Evolutionary conservation across 805 yeast genomes (phyloP).

Genomic region (Starmerella davenportii): DNA sequence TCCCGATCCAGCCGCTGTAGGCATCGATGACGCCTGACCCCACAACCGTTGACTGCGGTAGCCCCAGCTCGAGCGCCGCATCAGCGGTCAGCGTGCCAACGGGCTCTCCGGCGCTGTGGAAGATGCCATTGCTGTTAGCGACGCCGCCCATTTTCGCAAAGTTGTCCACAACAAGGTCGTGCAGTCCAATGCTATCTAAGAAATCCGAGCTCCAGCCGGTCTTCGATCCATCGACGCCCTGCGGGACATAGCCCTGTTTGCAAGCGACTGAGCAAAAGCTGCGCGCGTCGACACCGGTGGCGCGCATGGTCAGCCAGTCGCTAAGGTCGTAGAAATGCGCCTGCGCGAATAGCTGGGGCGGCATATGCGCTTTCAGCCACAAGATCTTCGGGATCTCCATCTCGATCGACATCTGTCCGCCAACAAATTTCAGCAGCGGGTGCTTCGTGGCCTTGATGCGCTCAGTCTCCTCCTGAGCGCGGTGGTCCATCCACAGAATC

Average conservation of each 20-base stretch:
- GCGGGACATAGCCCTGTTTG: slow-evolving; percentile 87
- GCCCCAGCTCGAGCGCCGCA: slow-evolving; percentile 71
- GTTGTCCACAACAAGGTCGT: slow-evolving; percentile 59
- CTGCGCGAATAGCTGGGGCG: slow-evolving; percentile 35
- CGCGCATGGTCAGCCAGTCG: slow-evolving; percentile 78
- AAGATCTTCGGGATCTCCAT: slow-evolving; percentile 96
- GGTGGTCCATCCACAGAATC: slow-evolving; percentile 95
- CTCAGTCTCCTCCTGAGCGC: slow-evolving; percentile 69
- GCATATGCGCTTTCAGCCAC: slow-evolving; percentile 82
- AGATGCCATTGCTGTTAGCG: slow-evolving; percentile 51
- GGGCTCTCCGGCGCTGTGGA: slow-evolving; percentile 73
- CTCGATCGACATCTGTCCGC: slow-evolving; percentile 94
- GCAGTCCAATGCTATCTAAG: slow-evolving; percentile 45
- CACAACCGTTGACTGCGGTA: slow-evolving; percentile 61
- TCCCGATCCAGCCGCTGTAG: slow-evolving; percentile 97
- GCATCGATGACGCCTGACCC: slow-evolving; percentile 97
- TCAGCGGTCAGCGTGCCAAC: slow-evolving; percentile 51
- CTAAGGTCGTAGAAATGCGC: slow-evolving; percentile 83
- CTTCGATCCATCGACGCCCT: slow-evolving; percentile 69
- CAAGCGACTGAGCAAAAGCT: slow-evolving; percentile 83
- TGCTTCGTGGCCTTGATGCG: slow-evolving; percentile 67
- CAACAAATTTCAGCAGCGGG: slow-evolving; percentile 72
- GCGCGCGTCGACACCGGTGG: slow-evolving; percentile 74
- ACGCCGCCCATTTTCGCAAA: slow-evolving; percentile 73
- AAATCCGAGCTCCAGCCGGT: slow-evolving; percentile 87